Conservation (phyloP, 805 yeast species). For the Saccharomycopsis fodiens region DNA sequence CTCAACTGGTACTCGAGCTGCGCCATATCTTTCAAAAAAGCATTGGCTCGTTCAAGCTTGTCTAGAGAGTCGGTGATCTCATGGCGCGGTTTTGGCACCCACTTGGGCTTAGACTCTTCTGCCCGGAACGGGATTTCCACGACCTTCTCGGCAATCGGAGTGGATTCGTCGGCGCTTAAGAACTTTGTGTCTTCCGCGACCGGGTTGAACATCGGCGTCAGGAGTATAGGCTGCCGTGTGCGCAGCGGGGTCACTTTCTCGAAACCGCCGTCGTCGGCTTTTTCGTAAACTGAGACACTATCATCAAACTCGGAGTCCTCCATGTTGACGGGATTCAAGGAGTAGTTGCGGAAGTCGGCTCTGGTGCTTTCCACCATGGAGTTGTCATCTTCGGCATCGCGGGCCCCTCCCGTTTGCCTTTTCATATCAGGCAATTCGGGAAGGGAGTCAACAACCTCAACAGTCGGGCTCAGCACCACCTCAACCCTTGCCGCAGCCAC, state of each 20-base stretch:
- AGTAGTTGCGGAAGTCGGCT: constrained; percentile 14
- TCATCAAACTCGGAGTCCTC: constrained; percentile 20
- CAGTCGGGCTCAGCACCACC: background rate
- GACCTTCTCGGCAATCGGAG: constrained; percentile 6
- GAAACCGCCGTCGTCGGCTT: background rate
- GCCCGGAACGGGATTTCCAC: constrained; percentile 9
- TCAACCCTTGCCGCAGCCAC: no score
- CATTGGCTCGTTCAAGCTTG: constrained; percentile 17
- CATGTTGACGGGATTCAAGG: constrained; percentile 18
- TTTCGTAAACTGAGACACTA: constrained; percentile 16
- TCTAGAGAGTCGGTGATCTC: constrained; percentile 9
- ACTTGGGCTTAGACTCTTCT: constrained; percentile 3
- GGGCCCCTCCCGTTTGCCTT: background rate
- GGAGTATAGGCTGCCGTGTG: background rate
- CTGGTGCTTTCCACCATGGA: constrained; percentile 4
- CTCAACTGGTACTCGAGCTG: constrained; percentile 31
- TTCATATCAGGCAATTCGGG: background rate
- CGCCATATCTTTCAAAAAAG: constrained; percentile 12
- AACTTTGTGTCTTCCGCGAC: constrained; percentile 9
- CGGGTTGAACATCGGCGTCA: constrained; percentile 13
- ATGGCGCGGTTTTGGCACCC: constrained; percentile 9
- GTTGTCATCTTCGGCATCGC: background rate
- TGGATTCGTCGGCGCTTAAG: constrained; percentile 4
- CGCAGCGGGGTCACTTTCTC: background rate
- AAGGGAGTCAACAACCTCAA: no score